These are phyloP conservation scores for Trichoderma sp. DNA, from an alignment of 2,329 filamentous ascomycete species.

Conservation along the genomic window DNA sequence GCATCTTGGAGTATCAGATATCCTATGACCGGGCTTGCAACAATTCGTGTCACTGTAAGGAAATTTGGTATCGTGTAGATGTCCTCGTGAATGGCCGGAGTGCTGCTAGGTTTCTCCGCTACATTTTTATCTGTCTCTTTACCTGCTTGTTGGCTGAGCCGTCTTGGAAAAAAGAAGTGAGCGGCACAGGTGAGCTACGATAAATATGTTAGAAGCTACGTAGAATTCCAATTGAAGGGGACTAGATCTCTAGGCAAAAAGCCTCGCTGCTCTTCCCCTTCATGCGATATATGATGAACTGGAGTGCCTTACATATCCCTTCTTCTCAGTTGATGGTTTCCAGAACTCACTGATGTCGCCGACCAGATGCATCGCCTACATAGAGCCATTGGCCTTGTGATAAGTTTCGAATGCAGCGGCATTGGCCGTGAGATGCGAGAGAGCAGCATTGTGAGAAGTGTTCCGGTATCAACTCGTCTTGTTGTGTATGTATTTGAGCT, in stretches of 20 bases:
- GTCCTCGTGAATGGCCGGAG: constrained; percentile 67
- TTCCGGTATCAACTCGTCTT: not conserved
- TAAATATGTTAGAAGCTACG: not conserved
- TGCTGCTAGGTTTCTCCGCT: not conserved
- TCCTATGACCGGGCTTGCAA: constrained; percentile 80
- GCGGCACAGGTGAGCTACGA: not conserved
- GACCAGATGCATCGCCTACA: constrained; percentile 7
- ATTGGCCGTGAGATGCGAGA: not conserved
- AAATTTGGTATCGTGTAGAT: constrained; percentile 97
- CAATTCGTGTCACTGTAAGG: constrained; percentile 81
- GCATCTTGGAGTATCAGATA: constrained; percentile 86
- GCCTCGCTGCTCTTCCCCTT: not conserved
- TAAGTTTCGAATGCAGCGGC: not conserved
- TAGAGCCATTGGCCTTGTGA: not conserved
- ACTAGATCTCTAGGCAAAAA: not conserved
- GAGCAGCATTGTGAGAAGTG: constrained; percentile 9
- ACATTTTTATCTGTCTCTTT: not conserved
- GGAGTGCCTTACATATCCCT: constrained; percentile 7
- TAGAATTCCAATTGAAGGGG: not conserved
- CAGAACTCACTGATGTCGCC: not conserved
- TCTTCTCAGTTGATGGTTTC: not conserved
- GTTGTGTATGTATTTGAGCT: not conserved
- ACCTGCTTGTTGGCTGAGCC: constrained; percentile 21
- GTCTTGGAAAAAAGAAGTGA: not conserved
- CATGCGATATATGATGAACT: not conserved